Conservation (phyloP, 768 basidiomycete species). For the Tubosaeta sp. region DNA sequence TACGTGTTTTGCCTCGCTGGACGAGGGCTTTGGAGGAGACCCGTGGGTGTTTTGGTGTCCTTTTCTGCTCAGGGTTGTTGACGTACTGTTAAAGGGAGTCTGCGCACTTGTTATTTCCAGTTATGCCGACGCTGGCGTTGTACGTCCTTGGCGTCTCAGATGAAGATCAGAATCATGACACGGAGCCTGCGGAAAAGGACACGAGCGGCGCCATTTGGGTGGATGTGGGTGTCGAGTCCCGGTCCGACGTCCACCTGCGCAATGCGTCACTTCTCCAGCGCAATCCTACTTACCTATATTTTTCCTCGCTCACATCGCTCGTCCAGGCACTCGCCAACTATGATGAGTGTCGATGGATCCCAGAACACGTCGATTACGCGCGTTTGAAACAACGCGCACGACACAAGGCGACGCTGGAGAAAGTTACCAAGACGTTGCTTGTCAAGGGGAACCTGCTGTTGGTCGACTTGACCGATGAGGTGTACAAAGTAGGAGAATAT, state of each 20-base stretch:
- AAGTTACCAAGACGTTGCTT: slow-evolving; percentile 51
- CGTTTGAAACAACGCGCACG: slow-evolving; percentile 53
- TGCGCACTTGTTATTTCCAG: slow-evolving; percentile 51
- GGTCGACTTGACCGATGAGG: slow-evolving; percentile 54
- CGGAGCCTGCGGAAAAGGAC: slow-evolving; percentile 10
- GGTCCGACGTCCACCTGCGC: slow-evolving; percentile 55
- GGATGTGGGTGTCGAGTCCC: slow-evolving; percentile 47
- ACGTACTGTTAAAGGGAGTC: slow-evolving; percentile 34
- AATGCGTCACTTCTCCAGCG: slow-evolving; percentile 56
- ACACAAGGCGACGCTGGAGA: slow-evolving; percentile 51
- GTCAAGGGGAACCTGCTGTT: slow-evolving; percentile 47
- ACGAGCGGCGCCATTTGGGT: slow-evolving; percentile 30
- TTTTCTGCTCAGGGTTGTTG: neutral
- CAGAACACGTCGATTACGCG: slow-evolving; percentile 50
- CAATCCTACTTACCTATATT: slow-evolving; percentile 47
- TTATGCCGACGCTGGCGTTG: slow-evolving; percentile 49
- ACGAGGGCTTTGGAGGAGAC: slow-evolving; percentile 40
- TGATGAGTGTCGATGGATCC: slow-evolving; percentile 54
- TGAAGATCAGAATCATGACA: slow-evolving; percentile 3
- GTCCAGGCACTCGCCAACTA: slow-evolving; percentile 52
- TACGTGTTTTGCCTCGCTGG: slow-evolving; percentile 49
- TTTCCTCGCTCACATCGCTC: slow-evolving; percentile 49
- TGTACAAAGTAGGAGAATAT: slow-evolving; percentile 42
- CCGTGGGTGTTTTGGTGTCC: slow-evolving; percentile 14
- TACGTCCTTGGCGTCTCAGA: slow-evolving; percentile 44